Conservation (phyloP, 78 protist genomes). For the Neovahlkampfia damariscottae region DNA sequence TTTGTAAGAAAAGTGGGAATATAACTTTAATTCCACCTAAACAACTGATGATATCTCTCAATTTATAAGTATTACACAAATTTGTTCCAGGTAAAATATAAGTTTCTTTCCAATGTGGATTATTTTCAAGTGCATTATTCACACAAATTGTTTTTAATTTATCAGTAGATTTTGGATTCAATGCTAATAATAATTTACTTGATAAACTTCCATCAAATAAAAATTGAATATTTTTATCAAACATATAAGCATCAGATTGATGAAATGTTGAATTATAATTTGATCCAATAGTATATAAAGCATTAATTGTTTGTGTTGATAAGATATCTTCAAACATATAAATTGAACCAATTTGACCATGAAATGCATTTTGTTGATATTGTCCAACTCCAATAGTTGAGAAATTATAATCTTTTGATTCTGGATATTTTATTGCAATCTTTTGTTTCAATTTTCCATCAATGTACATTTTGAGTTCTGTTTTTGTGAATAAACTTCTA, state of each 20-base stretch:
- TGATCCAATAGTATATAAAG: constrained; percentile 18
- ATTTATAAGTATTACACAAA: neutral
- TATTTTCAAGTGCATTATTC: neutral
- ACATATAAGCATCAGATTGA: neutral
- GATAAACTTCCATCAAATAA: constrained; percentile 6
- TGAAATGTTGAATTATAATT: constrained; percentile 25
- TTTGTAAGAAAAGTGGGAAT: neutral
- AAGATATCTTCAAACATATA: constrained; percentile 17
- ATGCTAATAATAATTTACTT: neutral
- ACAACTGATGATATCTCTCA: neutral
- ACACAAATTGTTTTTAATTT: neutral
- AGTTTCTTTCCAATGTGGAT: neutral
- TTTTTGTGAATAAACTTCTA: neutral
- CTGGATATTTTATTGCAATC: constrained; percentile 25
- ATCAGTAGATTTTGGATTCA: constrained; percentile 2
- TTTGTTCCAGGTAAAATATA: neutral
- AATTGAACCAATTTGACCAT: constrained; percentile 27
- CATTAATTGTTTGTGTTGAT: neutral
- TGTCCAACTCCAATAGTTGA: neutral
- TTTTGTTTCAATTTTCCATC: constrained; percentile 12
- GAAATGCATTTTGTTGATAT: neutral
- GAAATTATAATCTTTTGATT: neutral
- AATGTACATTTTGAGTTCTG: constrained; percentile 22
- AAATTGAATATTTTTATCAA: neutral
- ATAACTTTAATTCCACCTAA: constrained; percentile 16